A percentile compares a stretch with the other conserved stretches of the same genome.
These are phyloP conservation scores for Lotus japonicus DNA, from an alignment of 306 rosid species.

Conservation along the genomic window DNA sequence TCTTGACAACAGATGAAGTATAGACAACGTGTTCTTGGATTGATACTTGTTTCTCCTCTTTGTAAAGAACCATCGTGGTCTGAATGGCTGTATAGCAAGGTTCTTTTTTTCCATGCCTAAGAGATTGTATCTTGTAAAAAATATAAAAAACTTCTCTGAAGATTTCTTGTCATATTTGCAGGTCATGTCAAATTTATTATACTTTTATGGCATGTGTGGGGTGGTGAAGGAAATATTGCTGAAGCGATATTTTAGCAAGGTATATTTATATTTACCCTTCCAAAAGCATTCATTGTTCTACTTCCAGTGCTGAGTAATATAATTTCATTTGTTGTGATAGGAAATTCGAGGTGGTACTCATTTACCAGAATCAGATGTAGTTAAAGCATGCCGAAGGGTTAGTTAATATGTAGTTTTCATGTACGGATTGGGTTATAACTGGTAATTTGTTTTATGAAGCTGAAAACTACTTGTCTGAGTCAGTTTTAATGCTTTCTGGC, in stretches of 20 bases:
- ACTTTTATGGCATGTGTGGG: slow-evolving; percentile 94
- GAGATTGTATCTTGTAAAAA: not conserved
- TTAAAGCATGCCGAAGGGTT: slow-evolving; percentile 89
- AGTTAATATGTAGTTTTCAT: slow-evolving; percentile 22
- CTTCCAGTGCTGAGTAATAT: slow-evolving; percentile 6
- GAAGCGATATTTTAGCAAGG: slow-evolving; percentile 95
- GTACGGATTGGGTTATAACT: not conserved
- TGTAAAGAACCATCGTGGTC: slow-evolving; percentile 89
- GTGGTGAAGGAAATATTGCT: slow-evolving; percentile 79
- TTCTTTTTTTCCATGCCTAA: slow-evolving; percentile 31
- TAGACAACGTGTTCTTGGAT: slow-evolving; percentile 73
- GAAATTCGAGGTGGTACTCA: slow-evolving; percentile 69
- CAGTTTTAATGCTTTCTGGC: slow-evolving; percentile 22
- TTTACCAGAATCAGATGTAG: slow-evolving; percentile 66
- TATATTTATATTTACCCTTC: slow-evolving; percentile 24
- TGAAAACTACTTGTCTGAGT: slow-evolving; percentile 19
- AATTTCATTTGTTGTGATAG: slow-evolving; percentile 40
- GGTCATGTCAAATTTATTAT: slow-evolving; percentile 80
- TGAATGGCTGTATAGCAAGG: slow-evolving; percentile 96
- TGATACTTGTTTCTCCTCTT: slow-evolving; percentile 88
- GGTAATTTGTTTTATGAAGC: slow-evolving; percentile 4
- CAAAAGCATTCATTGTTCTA: slow-evolving; percentile 8
- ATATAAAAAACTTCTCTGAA: not conserved
- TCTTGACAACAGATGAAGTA: slow-evolving; percentile 75
- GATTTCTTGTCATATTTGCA: slow-evolving; percentile 27